A percentile compares a stretch with the other conserved stretches of the same genome.
Conservation (phyloP, 1,284 basidiomycete species). For the Leccinum subrobustum region DNA sequence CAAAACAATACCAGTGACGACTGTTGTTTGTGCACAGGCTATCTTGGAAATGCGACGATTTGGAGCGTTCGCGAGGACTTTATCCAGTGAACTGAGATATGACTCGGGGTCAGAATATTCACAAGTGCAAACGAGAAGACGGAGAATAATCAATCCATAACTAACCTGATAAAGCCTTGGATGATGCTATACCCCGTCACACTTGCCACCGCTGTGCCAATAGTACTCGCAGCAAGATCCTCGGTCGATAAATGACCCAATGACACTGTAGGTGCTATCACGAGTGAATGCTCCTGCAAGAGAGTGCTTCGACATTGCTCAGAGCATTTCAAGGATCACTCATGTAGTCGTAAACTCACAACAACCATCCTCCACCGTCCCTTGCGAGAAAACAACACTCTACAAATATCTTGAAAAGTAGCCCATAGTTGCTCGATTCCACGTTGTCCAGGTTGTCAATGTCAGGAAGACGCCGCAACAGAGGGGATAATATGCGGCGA, state of each 20-base stretch:
- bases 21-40: slow-evolving; percentile 21
- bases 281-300: slow-evolving; percentile 29
- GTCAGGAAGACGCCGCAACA: slow-evolving; percentile 19
- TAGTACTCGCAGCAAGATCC: slow-evolving; percentile 28
- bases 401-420: slow-evolving; percentile 10
- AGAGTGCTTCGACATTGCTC: slow-evolving; percentile 18
- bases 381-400: slow-evolving; percentile 24
- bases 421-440: slow-evolving; percentile 7
- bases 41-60: slow-evolving; percentile 17
- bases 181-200: slow-evolving; percentile 30
- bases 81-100: slow-evolving; percentile 23
- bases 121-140: background rate
- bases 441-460: slow-evolving; percentile 21
- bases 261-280: slow-evolving; percentile 28
- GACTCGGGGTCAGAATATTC: background rate
- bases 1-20: slow-evolving; percentile 26
- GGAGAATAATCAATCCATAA: background rate
- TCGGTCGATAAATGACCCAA: slow-evolving; percentile 29
- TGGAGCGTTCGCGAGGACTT: slow-evolving; percentile 16
- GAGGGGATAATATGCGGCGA: slow-evolving; percentile 18
- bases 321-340: background rate
- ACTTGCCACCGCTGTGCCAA: slow-evolving; percentile 27
- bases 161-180: slow-evolving; percentile 29
- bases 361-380: slow-evolving; percentile 28
- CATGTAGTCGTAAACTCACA: slow-evolving; percentile 15